Evolutionary conservation across 257 asterid species (phyloP).

Genomic region (Apocynum venetum): DNA sequence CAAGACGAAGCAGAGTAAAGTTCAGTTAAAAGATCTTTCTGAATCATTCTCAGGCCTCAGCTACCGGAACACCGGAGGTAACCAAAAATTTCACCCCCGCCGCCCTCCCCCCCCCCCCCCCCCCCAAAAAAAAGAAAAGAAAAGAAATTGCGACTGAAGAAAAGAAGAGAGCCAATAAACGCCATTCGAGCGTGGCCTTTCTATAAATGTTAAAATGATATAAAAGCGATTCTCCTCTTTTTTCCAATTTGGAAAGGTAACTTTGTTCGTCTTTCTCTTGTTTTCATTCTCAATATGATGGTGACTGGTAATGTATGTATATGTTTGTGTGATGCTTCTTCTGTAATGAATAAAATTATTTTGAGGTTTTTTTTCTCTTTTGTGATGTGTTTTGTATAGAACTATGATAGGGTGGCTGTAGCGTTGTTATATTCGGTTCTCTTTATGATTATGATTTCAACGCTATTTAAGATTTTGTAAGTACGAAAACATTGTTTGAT

Average conservation of each 20-base stretch:
- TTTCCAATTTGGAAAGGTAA: conserved; percentile 2
- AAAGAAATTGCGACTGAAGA: not conserved
- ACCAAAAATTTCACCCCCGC: too few species aligned
- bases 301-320: not conserved
- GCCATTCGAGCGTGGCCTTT: not conserved
- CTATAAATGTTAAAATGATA: not conserved
- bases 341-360: not conserved
- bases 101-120: too few species aligned
- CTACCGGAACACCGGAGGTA: not conserved
- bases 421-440: not conserved
- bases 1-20: not conserved
- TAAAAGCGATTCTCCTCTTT: not conserved
- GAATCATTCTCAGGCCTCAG: not conserved
- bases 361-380: not conserved
- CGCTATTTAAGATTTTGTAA: not conserved
- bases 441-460: not conserved
- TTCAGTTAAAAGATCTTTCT: conserved; percentile 2
- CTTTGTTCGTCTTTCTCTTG: not conserved
- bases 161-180: not conserved
- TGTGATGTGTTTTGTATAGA: not conserved
- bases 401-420: not conserved
- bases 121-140: not conserved
- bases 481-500: not conserved
- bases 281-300: not conserved
- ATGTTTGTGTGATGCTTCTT: not conserved